Base-by-base conservation (phyloP, 2,329 filamentous ascomycete genomes). In the Helotiales sp. region DNA sequence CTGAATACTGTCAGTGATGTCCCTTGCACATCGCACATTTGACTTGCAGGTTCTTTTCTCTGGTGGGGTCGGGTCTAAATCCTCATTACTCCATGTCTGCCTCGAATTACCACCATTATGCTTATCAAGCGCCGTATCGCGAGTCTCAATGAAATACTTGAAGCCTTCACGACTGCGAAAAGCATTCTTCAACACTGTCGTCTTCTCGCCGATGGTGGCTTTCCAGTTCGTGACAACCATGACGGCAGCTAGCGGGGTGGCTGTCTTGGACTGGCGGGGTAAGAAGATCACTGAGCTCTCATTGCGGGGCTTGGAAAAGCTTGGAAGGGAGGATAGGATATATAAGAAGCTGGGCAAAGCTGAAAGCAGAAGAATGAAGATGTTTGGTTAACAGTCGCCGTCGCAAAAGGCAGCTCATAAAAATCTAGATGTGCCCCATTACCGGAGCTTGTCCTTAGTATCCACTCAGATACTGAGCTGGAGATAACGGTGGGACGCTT, bases 51-150 rank as follows among this genome's bases (percentile, higher is more conserved):
- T 75, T 19, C 73, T 67, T 58, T 72, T 72, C 48, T 72, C 72
- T 31, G 69, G 69, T 4, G 73, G 70, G 15, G 73, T 75, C 1
- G 74, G 74, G 36, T 74, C 70, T 24, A 74, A 61, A 58, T 75
- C 73, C 46, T 69, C 67, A 31, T 69, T 69, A 27, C 56, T 61
- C 65, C 66, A 69, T 46, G 52, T 57, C 22, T 60, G 47, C 5
- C 40, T 56, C 1, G 54, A 47, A 27, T 44, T 52, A 29, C 59
- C 47, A 49, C 68, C 58, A 4, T 64, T 60, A 64, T 68, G 66
- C 47, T 62, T 50, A 49, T 68, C 64, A 5, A 69, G 63, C 5
- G 61, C 56, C 8, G 66, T 64, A 30, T 63, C 63, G 34, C 52
- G 52, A 13, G 65, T 66, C n/a, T 63, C 54, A 10, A 67, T 55